Percentiles rank a stretch among this genome's conserved stretches.
These are phyloP conservation scores for Dipodascus albidus DNA, from an alignment of 805 yeast genomes.

Conservation along the genomic window DNA sequence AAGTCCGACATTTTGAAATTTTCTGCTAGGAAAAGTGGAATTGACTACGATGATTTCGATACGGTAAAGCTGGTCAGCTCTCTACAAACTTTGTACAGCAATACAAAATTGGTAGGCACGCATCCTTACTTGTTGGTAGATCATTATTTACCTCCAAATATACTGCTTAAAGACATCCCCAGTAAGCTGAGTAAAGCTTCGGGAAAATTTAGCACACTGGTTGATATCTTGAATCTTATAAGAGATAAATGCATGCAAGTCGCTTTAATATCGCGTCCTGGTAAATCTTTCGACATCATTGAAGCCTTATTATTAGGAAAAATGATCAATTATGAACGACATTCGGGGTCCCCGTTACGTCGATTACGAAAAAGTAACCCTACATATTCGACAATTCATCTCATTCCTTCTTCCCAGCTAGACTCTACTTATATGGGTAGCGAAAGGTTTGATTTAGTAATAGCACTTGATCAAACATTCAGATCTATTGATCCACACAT, in stretches of 20 bases:
- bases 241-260: slow-evolving; percentile 37
- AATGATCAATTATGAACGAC: slow-evolving; percentile 48
- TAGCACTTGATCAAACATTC: slow-evolving; percentile 54
- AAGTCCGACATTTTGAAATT: slow-evolving; percentile 83
- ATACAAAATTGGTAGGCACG: slow-evolving; percentile 69
- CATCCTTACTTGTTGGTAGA: slow-evolving; percentile 83
- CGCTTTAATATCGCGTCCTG: slow-evolving; percentile 63
- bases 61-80: slow-evolving; percentile 53
- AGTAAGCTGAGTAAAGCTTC: slow-evolving; percentile 61
- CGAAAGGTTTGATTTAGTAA: slow-evolving; percentile 40
- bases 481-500: slow-evolving; percentile 30
- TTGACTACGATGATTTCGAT: slow-evolving; percentile 23
- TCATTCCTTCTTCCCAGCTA: slow-evolving; percentile 29
- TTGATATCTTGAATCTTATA: slow-evolving; percentile 49
- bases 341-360: slow-evolving; percentile 46
- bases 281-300: slow-evolving; percentile 57
- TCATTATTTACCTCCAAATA: slow-evolving; percentile 75
- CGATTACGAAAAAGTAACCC: slow-evolving; percentile 7
- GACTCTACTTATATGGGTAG: slow-evolving; percentile 20
- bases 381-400: slow-evolving; percentile 27
- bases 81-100: slow-evolving; percentile 58
- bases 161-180: slow-evolving; percentile 61
- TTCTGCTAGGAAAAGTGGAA: slow-evolving; percentile 36
- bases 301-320: slow-evolving; percentile 76
- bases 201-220: slow-evolving; percentile 70